Evolutionary conservation across 1,139 yeast genomes (phyloP), one percentile per base, ranked within the genome.

Genomic region (Kodamaea alishanica): DNA sequence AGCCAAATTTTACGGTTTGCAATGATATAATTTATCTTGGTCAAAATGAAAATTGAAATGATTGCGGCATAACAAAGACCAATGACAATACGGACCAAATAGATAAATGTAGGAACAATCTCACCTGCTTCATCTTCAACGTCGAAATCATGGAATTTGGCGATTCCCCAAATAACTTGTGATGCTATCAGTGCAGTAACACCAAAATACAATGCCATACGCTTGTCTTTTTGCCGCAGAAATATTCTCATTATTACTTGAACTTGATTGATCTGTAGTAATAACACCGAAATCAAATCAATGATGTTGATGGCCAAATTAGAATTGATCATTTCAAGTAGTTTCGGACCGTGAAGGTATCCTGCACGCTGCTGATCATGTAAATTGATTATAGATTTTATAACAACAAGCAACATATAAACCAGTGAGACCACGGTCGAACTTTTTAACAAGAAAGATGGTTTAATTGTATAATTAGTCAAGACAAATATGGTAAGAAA

Each of bases 91-190:
- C 94, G 73, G 30, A 88, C 76, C 41, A 88, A 68, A 54, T 87
- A 88, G 10, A 82, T 82, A 55, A 88, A 83, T 0, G 95, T 90
- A 0, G 95, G 89, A 9, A 87, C 55, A 8, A 86, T 80, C 20
- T 80, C 77, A 8, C 77, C 71, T 8, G 77, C 74, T 40, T 74
- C 75, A 38, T 64, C 62, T 10, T 58, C 65, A 3, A 54, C 59
- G 6, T 42, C 50, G 40, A 65, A 65, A 0, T 48, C 44, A 31
- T 74, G 61, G 52, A 82, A 80, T 8, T 75, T 74, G 6, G 89
- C 70, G 1, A 83, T 68, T 0, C 81, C 88, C 88, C 90, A 84
- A 7, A 85, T 68, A 1, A 78, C 69, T 52, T 84, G 87, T 1
- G 88, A 74, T 0, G 77, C 60, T 3, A 83, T 50, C 5, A 82